These are phyloP conservation scores for Volvox carteri DNA, from an alignment of 163 green algal genomes.

Conservation along the genomic window DNA sequence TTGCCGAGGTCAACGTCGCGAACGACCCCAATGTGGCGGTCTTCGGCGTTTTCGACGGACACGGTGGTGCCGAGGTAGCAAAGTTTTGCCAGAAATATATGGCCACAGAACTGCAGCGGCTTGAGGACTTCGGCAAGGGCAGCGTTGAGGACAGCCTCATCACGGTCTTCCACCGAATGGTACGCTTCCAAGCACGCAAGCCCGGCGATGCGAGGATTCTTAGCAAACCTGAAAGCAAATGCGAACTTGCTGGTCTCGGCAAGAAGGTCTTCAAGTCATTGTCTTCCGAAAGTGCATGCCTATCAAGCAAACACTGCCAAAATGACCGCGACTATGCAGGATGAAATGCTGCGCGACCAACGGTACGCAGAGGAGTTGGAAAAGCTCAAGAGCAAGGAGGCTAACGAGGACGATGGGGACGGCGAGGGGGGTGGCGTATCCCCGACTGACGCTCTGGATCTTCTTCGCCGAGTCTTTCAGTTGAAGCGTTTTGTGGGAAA, in stretches of 20 bases:
- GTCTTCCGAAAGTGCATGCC: constrained; percentile 29
- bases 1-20: constrained; percentile 70
- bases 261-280: background rate
- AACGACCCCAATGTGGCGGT: constrained; percentile 75
- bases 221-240: background rate
- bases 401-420: constrained; percentile 62
- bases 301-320: background rate
- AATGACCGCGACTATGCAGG: constrained; percentile 1
- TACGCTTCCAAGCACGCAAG: constrained; percentile 60
- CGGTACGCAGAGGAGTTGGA: constrained; percentile 72
- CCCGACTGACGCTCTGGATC: constrained; percentile 74
- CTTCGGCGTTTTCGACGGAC: constrained; percentile 96
- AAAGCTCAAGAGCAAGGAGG: constrained; percentile 70
- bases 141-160: constrained; percentile 80
- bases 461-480: constrained; percentile 77
- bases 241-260: background rate
- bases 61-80: constrained; percentile 91
- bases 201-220: too few relatives aligned
- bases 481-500: constrained; percentile 74
- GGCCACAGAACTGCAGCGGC: constrained; percentile 78
- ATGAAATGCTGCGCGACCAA: constrained; percentile 70
- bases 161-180: constrained; percentile 89
- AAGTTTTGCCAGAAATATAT: constrained; percentile 92
- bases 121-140: constrained; percentile 75
- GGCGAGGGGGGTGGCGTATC: constrained; percentile 56